Evolutionary conservation across 257 asterid genomes (phyloP), one percentile per base, ranked within the genome.

Genomic region (Craterostigma plantagineum): DNA sequence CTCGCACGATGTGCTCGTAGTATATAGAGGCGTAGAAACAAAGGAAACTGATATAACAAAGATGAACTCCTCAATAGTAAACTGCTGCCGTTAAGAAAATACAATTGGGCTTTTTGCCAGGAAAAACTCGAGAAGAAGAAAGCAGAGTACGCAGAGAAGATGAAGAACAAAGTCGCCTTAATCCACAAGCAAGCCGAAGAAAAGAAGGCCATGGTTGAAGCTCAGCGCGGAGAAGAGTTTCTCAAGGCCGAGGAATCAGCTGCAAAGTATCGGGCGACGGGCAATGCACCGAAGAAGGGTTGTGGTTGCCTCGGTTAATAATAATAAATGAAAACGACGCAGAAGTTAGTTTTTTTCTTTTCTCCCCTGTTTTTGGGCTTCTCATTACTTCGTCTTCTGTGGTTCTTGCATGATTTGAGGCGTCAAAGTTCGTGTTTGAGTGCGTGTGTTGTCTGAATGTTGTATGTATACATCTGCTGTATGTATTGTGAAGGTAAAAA

Each of bases 101-200:
- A 23, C 30, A 6, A 23, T 23, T 23, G 30, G 30, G 4, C 30
- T 6, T 2, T 10, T 35, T n/a, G n/a, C 44, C 75, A 79, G 93
- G 94, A 75, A 63, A 50, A 58, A 51, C 34, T 85, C 60, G 87
- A 75, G 69, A 73, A 63, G 70, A 75, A 81, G 61, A 81, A 75
- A 58, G 96, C 96, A 23, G 71, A 57, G 49, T 63, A 69, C 44
- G 91, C 57, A 4, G 96, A 81, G 43, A 76, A 64, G 49, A 56
- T 69, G 72, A 72, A 56, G 36, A 86, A 81, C 75, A 73, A 71
- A 60, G 75, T 64, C 34, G 84, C 92, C 14, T 17, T 52, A 15
- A 43, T 77, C 43, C 91, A 77, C 67, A 72, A 70, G 61, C 66
- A 57, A 42, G 94, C 96, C 9, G 91, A 85, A 47, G 83, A 81